Evolutionary conservation across 2,329 filamentous ascomycete species (phyloP).

Genomic region (Beauveria varroae): DNA sequence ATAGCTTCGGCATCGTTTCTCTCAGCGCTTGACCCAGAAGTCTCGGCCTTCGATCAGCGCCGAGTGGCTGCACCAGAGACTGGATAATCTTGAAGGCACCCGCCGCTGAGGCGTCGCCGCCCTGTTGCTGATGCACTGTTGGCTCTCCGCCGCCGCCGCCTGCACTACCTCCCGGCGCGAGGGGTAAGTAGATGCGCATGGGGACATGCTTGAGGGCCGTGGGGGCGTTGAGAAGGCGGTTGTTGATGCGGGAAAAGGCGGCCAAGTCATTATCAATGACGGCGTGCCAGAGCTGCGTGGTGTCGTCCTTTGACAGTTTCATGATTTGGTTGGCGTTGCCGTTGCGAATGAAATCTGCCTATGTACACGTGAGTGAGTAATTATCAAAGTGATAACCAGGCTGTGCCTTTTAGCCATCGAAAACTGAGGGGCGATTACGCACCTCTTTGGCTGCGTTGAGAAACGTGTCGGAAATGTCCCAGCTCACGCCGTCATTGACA

Average conservation of each 20-base stretch:
- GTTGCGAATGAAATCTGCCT: slow-evolving; percentile 81
- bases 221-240: slow-evolving; percentile 67
- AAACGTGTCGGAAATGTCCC: slow-evolving; percentile 56
- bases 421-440: slow-evolving; percentile 13
- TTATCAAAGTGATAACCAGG: too few species aligned
- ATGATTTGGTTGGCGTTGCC: slow-evolving; percentile 86
- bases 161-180: slow-evolving; percentile 42
- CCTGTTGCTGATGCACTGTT: background rate
- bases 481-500: slow-evolving; percentile 46
- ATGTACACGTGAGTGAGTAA: background rate
- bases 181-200: slow-evolving; percentile 76
- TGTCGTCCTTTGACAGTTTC: slow-evolving; percentile 78
- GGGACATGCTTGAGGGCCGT: slow-evolving; percentile 76
- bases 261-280: slow-evolving; percentile 70
- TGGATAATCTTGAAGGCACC: slow-evolving; percentile 68
- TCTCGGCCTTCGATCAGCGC: slow-evolving; percentile 31
- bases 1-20: slow-evolving; percentile 67
- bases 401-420: background rate
- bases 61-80: slow-evolving; percentile 53
- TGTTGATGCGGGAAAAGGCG: slow-evolving; percentile 67
- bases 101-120: slow-evolving; percentile 19
- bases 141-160: slow-evolving; percentile 22
- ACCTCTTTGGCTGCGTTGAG: slow-evolving; percentile 59
- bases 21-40: slow-evolving; percentile 71
- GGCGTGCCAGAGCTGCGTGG: slow-evolving; percentile 72